Evolutionary conservation across 306 rosid genomes (phyloP).

Genomic region (Dryas drummondii): DNA sequence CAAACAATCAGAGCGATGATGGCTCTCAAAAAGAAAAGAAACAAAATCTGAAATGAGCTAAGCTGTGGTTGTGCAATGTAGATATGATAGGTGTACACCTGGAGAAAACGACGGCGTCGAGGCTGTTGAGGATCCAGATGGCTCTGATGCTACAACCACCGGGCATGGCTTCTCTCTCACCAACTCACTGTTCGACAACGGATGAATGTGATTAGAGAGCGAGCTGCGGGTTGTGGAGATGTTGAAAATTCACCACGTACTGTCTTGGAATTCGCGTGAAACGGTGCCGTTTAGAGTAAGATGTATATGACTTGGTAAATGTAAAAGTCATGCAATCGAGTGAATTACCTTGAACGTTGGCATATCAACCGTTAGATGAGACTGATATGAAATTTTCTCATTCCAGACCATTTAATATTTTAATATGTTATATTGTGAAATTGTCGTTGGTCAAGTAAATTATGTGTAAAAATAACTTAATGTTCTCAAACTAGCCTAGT

Average conservation of each 20-base stretch:
- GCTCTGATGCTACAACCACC: conserved; percentile 81
- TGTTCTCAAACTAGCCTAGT: no score
- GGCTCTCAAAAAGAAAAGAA: not conserved
- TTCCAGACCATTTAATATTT: no score
- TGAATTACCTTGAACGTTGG: no score
- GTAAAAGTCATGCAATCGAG: no score
- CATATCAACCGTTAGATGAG: no score
- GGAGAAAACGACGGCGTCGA: conserved; percentile 81
- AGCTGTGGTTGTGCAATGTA: not conserved
- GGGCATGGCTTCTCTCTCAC: conserved; percentile 49
- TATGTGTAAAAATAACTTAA: no score
- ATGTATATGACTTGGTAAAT: no score
- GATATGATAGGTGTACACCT: conserved; percentile 32
- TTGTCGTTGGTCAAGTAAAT: no score
- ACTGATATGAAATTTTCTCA: no score
- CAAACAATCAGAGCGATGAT: not conserved
- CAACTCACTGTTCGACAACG: not conserved
- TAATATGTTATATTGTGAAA: no score
- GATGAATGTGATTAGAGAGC: not conserved
- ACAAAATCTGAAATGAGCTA: not conserved
- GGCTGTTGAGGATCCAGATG: conserved; percentile 88
- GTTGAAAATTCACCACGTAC: not conserved
- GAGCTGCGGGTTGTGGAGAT: not conserved
- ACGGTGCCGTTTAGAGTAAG: not conserved
- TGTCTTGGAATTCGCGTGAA: not conserved